Percentiles rank a stretch among this genome's conserved stretches.
These are phyloP conservation scores for Zostera marina DNA, from an alignment of 116 monocot genomes.

Conservation along the genomic window DNA sequence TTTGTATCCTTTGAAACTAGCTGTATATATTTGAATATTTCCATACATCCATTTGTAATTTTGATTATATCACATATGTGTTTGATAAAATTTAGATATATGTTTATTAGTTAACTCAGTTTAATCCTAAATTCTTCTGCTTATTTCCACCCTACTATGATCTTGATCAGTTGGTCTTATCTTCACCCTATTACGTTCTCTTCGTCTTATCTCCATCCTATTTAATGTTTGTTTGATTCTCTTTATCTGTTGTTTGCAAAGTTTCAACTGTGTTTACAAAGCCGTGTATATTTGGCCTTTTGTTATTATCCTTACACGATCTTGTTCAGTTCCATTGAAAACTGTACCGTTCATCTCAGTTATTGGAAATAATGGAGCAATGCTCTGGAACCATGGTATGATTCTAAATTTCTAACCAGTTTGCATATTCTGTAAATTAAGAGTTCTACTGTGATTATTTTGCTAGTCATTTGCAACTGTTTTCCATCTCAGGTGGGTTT, in stretches of 20 bases:
- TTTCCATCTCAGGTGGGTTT: conserved; percentile 46
- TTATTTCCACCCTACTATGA: too few relatives aligned
- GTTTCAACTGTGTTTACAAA: background rate
- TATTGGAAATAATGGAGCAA: conserved; percentile 65
- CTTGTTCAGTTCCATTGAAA: conserved; percentile 54
- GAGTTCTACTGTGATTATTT: background rate
- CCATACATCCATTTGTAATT: background rate
- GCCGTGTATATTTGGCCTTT: background rate
- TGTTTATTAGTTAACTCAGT: background rate
- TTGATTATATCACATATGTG: background rate
- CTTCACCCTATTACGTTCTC: too few relatives aligned
- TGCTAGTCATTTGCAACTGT: background rate
- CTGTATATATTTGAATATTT: background rate
- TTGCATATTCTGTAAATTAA: background rate
- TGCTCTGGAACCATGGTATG: conserved; percentile 75
- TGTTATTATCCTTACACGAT: conserved; percentile 27
- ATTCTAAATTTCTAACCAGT: conserved; percentile 1
- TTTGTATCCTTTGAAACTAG: conserved; percentile 59
- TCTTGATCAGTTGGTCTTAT: too few relatives aligned
- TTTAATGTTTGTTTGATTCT: too few relatives aligned
- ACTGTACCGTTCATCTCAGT: conserved; percentile 58
- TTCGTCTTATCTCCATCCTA: too few relatives aligned
- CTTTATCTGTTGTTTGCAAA: background rate
- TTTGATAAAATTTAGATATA: background rate
- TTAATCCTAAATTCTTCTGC: background rate